Conservation (phyloP, 768 basidiomycete genomes). For the Suillus weaverae region DNA sequence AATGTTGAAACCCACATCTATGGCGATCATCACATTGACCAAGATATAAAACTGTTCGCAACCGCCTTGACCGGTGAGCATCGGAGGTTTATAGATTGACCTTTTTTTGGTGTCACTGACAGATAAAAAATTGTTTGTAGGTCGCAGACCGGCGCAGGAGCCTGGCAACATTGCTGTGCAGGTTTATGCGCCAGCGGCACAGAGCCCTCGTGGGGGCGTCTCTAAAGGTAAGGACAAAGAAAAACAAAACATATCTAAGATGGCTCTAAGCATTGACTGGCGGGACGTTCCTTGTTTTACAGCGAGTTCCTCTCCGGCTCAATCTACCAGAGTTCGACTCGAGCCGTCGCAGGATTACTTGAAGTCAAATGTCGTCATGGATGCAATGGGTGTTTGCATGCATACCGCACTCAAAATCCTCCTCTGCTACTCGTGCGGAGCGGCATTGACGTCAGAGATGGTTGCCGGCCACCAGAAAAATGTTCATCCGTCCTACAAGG, state of each 20-base stretch:
- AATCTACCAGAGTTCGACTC: not conserved
- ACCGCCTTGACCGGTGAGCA: not conserved
- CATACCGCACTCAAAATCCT: not conserved
- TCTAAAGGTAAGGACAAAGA: not conserved
- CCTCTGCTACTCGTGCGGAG: not conserved
- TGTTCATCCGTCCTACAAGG: not conserved
- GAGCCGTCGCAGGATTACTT: not conserved
- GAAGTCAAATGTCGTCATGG: not conserved
- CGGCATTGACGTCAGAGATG: not conserved
- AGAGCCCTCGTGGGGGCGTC: not conserved
- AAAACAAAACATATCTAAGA: too few relatives aligned
- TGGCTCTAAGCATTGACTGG: too few relatives aligned
- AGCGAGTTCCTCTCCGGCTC: rapidly evolving
- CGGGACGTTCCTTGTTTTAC: not conserved
- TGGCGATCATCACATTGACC: not conserved
- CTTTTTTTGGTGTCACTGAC: too few relatives aligned
- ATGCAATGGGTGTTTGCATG: not conserved
- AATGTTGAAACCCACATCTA: not conserved
- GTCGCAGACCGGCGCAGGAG: too few relatives aligned
- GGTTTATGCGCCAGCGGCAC: too few relatives aligned
- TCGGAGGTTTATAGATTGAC: not conserved
- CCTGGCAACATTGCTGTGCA: not conserved
- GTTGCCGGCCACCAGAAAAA: not conserved
- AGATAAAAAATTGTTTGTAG: too few relatives aligned
- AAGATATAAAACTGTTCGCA: not conserved